Percentiles rank a stretch among this genome's conserved stretches.
phyloP scores from a whole-genome alignment of 495 filamentous ascomycete genomes.

The Talaromyces liani region DNA sequence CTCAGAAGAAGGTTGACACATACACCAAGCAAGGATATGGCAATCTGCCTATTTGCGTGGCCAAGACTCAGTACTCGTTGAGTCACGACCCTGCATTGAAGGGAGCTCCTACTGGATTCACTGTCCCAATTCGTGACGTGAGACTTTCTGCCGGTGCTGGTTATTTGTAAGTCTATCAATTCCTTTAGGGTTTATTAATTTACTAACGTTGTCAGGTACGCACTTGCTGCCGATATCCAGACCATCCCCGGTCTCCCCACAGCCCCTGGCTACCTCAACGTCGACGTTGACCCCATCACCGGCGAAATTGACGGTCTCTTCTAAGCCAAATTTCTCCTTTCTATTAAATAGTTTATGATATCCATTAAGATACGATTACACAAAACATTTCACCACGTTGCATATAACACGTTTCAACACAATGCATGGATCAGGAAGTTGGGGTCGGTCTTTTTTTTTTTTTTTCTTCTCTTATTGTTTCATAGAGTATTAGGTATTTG shows the following conservation, averaged over 20 bases:
- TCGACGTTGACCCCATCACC: slow-evolving; percentile 87
- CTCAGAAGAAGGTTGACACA: slow-evolving; percentile 90
- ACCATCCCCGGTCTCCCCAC: slow-evolving; percentile 96
- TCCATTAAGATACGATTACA: not conserved
- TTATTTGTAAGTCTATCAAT: slow-evolving; percentile 58
- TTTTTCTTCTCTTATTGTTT: not conserved
- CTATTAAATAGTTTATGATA: not conserved
- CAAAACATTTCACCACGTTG: slow-evolving; percentile 3
- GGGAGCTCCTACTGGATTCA: slow-evolving; percentile 94
- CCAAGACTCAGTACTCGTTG: slow-evolving; percentile 97
- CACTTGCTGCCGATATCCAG: slow-evolving; percentile 93
- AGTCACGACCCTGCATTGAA: slow-evolving; percentile 91
- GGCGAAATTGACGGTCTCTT: slow-evolving; percentile 96
- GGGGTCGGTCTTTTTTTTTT: not conserved
- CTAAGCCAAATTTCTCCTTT: slow-evolving; percentile 33
- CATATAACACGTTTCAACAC: slow-evolving; percentile 6
- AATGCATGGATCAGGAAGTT: slow-evolving; percentile 5
- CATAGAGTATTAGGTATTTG: not conserved
- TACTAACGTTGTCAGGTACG: slow-evolving; percentile 52
- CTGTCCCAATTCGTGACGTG: slow-evolving; percentile 90
- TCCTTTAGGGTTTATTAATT: not conserved
- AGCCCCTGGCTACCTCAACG: slow-evolving; percentile 91
- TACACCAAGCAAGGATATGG: slow-evolving; percentile 90
- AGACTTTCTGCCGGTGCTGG: slow-evolving; percentile 89
- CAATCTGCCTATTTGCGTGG: slow-evolving; percentile 90